Percentiles rank a stretch among this genome's conserved stretches.
phyloP scores from a whole-genome alignment of 331 rosid genomes.

The Telfairia occidentalis region DNA sequence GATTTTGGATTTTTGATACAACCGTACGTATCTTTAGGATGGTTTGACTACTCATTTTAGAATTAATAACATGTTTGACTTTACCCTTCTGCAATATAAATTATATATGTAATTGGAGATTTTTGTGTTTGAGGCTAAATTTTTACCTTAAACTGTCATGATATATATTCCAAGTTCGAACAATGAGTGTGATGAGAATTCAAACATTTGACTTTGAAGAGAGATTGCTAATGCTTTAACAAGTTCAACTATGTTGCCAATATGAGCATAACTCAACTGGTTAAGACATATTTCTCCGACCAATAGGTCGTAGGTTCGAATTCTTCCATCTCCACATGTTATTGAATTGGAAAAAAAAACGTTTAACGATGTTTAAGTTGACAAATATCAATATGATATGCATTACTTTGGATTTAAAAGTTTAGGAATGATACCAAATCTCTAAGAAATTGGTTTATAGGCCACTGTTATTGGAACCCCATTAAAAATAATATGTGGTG shows the following conservation, averaged over 20 bases:
- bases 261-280: too few species aligned
- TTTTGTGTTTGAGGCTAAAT: background rate
- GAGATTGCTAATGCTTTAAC: too few species aligned
- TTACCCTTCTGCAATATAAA: background rate
- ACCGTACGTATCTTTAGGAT: background rate
- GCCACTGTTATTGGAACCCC: background rate
- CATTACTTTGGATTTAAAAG: too few species aligned
- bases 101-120: background rate
- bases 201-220: too few species aligned
- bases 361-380: too few species aligned
- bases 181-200: background rate
- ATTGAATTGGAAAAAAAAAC: too few species aligned
- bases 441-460: background rate
- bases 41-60: background rate
- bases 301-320: too few species aligned
- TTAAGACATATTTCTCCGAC: too few species aligned
- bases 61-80: background rate
- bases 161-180: background rate
- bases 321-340: too few species aligned
- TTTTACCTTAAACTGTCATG: background rate
- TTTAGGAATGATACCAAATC: background rate
- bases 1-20: background rate
- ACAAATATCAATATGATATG: too few species aligned
- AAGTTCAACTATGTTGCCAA: too few species aligned
- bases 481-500: background rate